A percentile compares a stretch with the other conserved stretches of the same genome.
phyloP scores from a whole-genome alignment of 805 yeast species.

The Ogataea nakhonphanomensis region DNA sequence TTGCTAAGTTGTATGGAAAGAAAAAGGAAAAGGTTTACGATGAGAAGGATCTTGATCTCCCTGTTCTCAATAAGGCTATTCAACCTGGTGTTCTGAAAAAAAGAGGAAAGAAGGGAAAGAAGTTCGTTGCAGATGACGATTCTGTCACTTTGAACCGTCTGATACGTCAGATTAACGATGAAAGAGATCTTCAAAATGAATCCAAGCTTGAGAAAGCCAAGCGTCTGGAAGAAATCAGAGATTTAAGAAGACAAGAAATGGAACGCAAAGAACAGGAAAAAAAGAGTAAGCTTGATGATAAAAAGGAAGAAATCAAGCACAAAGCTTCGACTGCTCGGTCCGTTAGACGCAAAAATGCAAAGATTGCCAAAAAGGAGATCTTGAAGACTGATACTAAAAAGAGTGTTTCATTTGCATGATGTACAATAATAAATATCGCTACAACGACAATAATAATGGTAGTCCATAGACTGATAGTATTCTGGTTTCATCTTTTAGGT shows the following conservation, averaged over 20 bases:
- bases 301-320: constrained; percentile 70
- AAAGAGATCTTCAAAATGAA: constrained; percentile 72
- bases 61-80: constrained; percentile 75
- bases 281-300: constrained; percentile 64
- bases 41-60: constrained; percentile 78
- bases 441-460: background rate
- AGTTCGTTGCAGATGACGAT: constrained; percentile 70
- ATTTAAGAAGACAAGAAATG: constrained; percentile 78
- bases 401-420: constrained; percentile 49
- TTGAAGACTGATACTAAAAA: constrained; percentile 32
- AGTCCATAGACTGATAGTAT: constrained; percentile 14
- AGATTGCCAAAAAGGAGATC: constrained; percentile 27
- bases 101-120: constrained; percentile 84
- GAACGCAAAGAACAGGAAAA: constrained; percentile 78
- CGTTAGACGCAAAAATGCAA: constrained; percentile 57
- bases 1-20: constrained; percentile 65
- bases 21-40: constrained; percentile 54
- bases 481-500: constrained; percentile 7
- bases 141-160: constrained; percentile 59
- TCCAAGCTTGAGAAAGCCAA: constrained; percentile 88
- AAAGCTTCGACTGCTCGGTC: constrained; percentile 70
- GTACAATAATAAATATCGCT: constrained; percentile 1
- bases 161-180: constrained; percentile 77
- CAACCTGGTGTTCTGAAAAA: constrained; percentile 77
- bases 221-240: constrained; percentile 86